Evolutionary conservation across 169 alveolate species (phyloP).

Genomic region (Plasmodium cynomolgi): DNA sequence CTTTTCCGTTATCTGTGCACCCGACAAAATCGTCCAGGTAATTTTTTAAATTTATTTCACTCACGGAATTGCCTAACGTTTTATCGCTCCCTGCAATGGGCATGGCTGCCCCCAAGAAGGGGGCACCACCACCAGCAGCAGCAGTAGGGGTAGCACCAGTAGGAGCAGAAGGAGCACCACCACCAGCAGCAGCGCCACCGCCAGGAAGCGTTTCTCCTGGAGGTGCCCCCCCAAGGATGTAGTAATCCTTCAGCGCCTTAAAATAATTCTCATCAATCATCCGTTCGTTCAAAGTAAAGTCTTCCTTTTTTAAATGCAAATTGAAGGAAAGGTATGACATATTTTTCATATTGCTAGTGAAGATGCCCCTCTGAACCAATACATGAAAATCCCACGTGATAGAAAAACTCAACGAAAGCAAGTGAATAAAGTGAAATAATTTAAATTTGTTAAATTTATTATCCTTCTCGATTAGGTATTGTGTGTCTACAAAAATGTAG

Average conservation of each 20-base stretch:
- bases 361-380: conserved; percentile 59
- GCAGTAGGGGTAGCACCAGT: neutral
- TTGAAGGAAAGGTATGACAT: conserved; percentile 13
- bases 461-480: conserved; percentile 48
- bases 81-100: neutral
- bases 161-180: neutral
- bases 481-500: conserved; percentile 68
- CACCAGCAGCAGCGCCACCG: neutral
- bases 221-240: neutral
- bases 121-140: neutral
- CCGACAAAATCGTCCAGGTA: conserved; percentile 39
- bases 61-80: neutral
- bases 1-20: neutral
- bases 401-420: conserved; percentile 58
- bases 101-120: neutral
- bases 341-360: conserved; percentile 67
- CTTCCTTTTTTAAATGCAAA: conserved; percentile 53
- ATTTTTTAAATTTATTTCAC: conserved; percentile 55
- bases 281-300: conserved; percentile 23
- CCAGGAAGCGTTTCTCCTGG: too few species aligned
- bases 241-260: conserved; percentile 29
- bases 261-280: conserved; percentile 28
- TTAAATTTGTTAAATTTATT: conserved; percentile 65
- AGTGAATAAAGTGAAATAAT: conserved; percentile 68
- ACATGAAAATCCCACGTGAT: conserved; percentile 67